Conservation (phyloP, 1,139 yeast species). For the Yamadazyma aaseri region DNA sequence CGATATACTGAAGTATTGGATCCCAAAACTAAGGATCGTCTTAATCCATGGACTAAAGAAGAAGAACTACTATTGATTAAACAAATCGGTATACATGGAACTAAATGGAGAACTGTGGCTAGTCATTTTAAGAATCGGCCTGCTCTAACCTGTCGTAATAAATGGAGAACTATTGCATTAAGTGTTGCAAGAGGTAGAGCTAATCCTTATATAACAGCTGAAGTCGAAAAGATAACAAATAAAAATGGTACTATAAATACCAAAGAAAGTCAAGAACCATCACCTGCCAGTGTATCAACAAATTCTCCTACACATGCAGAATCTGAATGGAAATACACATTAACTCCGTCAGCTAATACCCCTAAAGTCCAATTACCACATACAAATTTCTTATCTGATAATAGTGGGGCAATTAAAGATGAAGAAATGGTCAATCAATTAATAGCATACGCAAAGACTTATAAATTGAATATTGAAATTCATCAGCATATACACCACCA, state of each 20-base stretch:
- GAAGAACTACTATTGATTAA: slow-evolving; percentile 72
- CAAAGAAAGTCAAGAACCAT: background rate
- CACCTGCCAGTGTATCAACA: slow-evolving; percentile 2
- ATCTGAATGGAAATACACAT: slow-evolving; percentile 36
- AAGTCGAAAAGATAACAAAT: slow-evolving; percentile 35
- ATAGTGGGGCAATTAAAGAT: slow-evolving; percentile 49
- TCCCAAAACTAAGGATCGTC: slow-evolving; percentile 74
- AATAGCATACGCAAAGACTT: slow-evolving; percentile 59
- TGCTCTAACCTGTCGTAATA: slow-evolving; percentile 83
- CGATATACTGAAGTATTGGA: slow-evolving; percentile 86
- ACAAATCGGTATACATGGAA: slow-evolving; percentile 72
- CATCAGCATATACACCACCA: slow-evolving; percentile 86
- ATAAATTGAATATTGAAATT: slow-evolving; percentile 62
- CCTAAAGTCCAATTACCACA: slow-evolving; percentile 19
- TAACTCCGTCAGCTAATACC: slow-evolving; percentile 15
- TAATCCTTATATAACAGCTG: slow-evolving; percentile 30
- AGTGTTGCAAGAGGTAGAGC: slow-evolving; percentile 68
- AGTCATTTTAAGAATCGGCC: slow-evolving; percentile 75
- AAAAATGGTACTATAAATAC: slow-evolving; percentile 12
- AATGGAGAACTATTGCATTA: slow-evolving; percentile 87
- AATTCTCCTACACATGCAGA: slow-evolving; percentile 3
- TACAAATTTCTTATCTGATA: slow-evolving; percentile 29
- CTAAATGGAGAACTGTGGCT: slow-evolving; percentile 87
- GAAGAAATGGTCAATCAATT: slow-evolving; percentile 56
- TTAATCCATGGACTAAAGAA: slow-evolving; percentile 75